A percentile compares a stretch with the other conserved stretches of the same genome.
Evolutionary conservation across 2,329 filamentous ascomycete genomes (phyloP).

Genomic region (Lithohypha guttulata): DNA sequence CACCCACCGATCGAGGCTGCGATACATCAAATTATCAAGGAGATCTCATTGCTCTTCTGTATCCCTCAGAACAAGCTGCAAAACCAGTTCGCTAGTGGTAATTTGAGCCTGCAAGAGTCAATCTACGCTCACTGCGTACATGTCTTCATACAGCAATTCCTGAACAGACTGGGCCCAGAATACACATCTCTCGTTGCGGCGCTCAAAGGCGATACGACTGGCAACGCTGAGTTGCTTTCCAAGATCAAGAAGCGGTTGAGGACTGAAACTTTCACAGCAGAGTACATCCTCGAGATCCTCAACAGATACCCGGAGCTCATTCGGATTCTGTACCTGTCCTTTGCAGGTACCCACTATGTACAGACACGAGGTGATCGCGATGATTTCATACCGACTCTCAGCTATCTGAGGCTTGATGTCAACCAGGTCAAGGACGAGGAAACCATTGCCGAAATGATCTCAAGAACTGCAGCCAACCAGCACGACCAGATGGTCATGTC

Average conservation of each 20-base stretch:
- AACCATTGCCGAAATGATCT: constrained; percentile 64
- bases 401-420: constrained; percentile 54
- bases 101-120: constrained; percentile 86
- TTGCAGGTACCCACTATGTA: constrained; percentile 76
- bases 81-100: constrained; percentile 70
- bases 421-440: constrained; percentile 66
- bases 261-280: constrained; percentile 93
- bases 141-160: constrained; percentile 96
- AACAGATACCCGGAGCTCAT: constrained; percentile 79
- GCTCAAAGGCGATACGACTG: constrained; percentile 68
- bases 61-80: constrained; percentile 97
- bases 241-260: constrained; percentile 93
- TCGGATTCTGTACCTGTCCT: constrained; percentile 77
- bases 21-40: constrained; percentile 98
- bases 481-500: constrained; percentile 98
- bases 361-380: constrained; percentile 54
- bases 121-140: constrained; percentile 96
- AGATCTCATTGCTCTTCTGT: constrained; percentile 93
- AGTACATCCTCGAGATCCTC: constrained; percentile 98
- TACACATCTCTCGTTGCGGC: constrained; percentile 78
- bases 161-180: constrained; percentile 86
- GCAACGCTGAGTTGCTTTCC: constrained; percentile 74
- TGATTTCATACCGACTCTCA: constrained; percentile 60
- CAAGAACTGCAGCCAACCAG: constrained; percentile 74
- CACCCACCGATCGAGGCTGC: constrained; percentile 81